phyloP scores from a whole-genome alignment of 192 early-diverging fungal genomes.

The Backusella luteola region DNA sequence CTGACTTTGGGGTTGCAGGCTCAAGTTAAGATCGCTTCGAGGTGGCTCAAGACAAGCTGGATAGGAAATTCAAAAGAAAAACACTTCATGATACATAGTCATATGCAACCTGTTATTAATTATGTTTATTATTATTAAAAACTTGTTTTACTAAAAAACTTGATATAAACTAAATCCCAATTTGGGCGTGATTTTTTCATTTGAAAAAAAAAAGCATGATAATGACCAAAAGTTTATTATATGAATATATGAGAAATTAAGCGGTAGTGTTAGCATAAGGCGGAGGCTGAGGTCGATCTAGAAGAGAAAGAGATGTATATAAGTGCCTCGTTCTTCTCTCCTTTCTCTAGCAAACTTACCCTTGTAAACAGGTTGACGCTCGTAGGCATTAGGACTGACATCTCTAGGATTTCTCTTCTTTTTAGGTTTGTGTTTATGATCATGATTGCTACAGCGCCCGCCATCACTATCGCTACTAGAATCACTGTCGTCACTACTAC shows the following conservation, averaged over 20 bases:
- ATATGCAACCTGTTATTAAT: too few relatives aligned
- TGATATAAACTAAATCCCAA: too few relatives aligned
- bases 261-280: background rate
- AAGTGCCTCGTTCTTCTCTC: background rate
- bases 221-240: background rate
- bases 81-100: too few relatives aligned
- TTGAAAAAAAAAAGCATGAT: too few relatives aligned
- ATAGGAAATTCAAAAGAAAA: too few relatives aligned
- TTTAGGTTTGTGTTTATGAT: background rate
- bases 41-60: too few relatives aligned
- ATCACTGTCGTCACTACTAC: constrained; percentile 38
- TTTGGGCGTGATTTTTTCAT: too few relatives aligned
- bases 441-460: constrained; percentile 15
- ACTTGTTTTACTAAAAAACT: too few relatives aligned
- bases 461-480: constrained; percentile 17
- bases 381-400: constrained; percentile 44
- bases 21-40: too few relatives aligned
- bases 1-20: background rate
- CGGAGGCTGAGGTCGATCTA: background rate
- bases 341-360: constrained; percentile 2
- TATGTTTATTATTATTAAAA: too few relatives aligned
- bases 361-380: constrained; percentile 40
- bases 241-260: background rate
- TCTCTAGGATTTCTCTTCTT: constrained; percentile 29
- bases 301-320: background rate